A percentile compares a stretch with the other conserved stretches of the same genome.
These are phyloP conservation scores for Fusarium tupiense DNA, from an alignment of 2,329 filamentous ascomycete genomes.

Conservation along the genomic window DNA sequence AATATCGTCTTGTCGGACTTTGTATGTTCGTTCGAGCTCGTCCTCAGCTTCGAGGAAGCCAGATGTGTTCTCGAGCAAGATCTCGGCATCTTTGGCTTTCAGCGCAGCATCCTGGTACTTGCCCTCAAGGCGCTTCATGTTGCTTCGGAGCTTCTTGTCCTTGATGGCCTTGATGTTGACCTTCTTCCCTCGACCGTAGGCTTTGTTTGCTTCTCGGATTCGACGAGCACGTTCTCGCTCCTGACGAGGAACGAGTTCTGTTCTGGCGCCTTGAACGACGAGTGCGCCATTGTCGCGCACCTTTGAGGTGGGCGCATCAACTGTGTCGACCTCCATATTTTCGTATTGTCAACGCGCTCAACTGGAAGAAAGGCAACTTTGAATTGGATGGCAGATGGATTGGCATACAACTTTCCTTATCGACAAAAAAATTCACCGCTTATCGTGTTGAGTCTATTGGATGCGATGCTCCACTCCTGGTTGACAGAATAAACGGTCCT, in stretches of 20 bases:
- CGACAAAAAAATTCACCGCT: slow-evolving; percentile 43
- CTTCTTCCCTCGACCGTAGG: slow-evolving; percentile 85
- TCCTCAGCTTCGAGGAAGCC: slow-evolving; percentile 90
- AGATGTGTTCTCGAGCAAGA: slow-evolving; percentile 84
- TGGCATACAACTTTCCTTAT: slow-evolving; percentile 47
- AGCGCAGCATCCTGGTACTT: slow-evolving; percentile 85
- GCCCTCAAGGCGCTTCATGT: slow-evolving; percentile 79
- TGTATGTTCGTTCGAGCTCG: slow-evolving; percentile 91
- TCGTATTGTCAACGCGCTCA: slow-evolving; percentile 26
- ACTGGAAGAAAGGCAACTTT: slow-evolving; percentile 19
- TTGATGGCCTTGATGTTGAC: slow-evolving; percentile 78
- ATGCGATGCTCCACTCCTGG: accelerated
- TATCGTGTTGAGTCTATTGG: neutral
- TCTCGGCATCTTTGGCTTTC: slow-evolving; percentile 93
- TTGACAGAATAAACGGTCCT: slow-evolving; percentile 2
- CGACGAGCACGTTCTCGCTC: slow-evolving; percentile 63
- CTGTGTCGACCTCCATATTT: slow-evolving; percentile 52
- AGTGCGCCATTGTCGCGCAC: slow-evolving; percentile 64
- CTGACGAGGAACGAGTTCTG: slow-evolving; percentile 61
- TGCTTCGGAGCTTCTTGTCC: slow-evolving; percentile 90
- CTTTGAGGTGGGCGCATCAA: slow-evolving; percentile 48
- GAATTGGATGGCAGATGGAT: slow-evolving; percentile 24
- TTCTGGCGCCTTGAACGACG: slow-evolving; percentile 58
- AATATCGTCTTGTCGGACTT: slow-evolving; percentile 90
- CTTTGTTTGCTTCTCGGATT: slow-evolving; percentile 71